Evolutionary conservation across 495 filamentous ascomycete genomes (phyloP), one percentile per base, ranked within the genome.

Genomic region (Bombardia bombarda): DNA sequence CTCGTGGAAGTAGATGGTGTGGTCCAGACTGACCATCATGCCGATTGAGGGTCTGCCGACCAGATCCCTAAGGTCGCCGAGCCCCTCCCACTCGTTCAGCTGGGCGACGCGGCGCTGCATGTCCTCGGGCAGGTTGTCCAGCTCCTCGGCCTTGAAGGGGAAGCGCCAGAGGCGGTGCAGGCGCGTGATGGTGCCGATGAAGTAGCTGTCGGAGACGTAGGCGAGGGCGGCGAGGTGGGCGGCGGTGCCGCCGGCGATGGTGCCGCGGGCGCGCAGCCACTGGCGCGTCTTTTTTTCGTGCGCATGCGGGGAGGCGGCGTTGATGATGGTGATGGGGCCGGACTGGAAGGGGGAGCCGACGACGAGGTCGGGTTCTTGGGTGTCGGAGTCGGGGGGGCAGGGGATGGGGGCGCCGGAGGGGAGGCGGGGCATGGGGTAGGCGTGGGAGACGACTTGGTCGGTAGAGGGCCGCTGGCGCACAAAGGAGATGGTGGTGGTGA

Each of bases 11-110:
- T 93, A 95, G 33, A 98, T 95, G 3, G 80, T 83, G 65, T 92
- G 87, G 61, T 98, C 92, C 17, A 98, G 66, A 42, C 82, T 88
- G 43, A 97, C 88, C 85, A 96, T 90, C 90, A 98, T 97, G 8
- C 92, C 87, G 13, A 98, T 67, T 55, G 70, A 60, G 9, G 75
- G 73, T 32, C 66, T 57, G 2, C 48, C 64, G 40, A 56, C 44
- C 51, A 60, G 58, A 8, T 68, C 60, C 39, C 63, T 58, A 13
- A 67, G 47, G 34, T 58, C 55, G 26, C 54, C 53, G 51, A 62
- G 40, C 16, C 66, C 65, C 43, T 75, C 68, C 46, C 58, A 64
- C 20, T 67, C 62, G 46, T 66, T 65, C 46, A 65, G 46, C 49
- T 44, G 48, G 38, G 43, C 47, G 9, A 72, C 48, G 13, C 56